Base-by-base conservation (phyloP, 371 early-diverging fungal species). In the Mucor plumbeus region DNA sequence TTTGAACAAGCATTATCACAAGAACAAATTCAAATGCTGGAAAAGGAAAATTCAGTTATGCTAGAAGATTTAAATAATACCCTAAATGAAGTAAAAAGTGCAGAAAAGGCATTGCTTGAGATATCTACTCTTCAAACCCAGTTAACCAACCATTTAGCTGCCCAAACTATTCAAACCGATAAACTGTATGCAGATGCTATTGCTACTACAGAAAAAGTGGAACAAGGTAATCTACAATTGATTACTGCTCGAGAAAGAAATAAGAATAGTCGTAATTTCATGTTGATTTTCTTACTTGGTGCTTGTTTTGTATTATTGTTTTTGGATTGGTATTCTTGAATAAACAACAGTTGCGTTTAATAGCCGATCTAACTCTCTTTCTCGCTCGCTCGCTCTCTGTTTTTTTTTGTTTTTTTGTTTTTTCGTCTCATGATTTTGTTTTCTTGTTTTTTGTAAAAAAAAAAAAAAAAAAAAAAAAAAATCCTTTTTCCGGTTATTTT, bases 241-340 rank as follows among this genome's bases (percentile, higher is more conserved):
- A 69, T 81, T 7, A 62, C 81, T 38, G 87, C 91, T 0, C 78
- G 80, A 59, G 84, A 87, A 70, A 69, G 85, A 58, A 84, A 88
- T 64, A 75, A 78, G 13, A 77, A 84, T 35, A 81, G 90, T 13
- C 79, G 91, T 55, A 88, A 88, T 62, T 89, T 90, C 74, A 83
- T 88, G 59, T 61, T 91, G 21, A 62, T 80, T 8, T 85, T 91
- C 67, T 77, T 91, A 44, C 70, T 91, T 11, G 75, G 85, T 21
- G 86, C 88, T 6, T 87, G 89, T 62, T 70, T 88, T 65, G 88
- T 90, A 31, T 67, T 91, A 31, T 69, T 91, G 47, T 90, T 91
- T 61, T 75, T 91, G 59, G 91, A 91, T 72, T 91, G 91, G 91
- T 91, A 88, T 72, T 88, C 91, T 35, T 87, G 72, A 75, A 54